Conservation (phyloP, 768 basidiomycete species). For the Phylloporus sp. region DNA sequence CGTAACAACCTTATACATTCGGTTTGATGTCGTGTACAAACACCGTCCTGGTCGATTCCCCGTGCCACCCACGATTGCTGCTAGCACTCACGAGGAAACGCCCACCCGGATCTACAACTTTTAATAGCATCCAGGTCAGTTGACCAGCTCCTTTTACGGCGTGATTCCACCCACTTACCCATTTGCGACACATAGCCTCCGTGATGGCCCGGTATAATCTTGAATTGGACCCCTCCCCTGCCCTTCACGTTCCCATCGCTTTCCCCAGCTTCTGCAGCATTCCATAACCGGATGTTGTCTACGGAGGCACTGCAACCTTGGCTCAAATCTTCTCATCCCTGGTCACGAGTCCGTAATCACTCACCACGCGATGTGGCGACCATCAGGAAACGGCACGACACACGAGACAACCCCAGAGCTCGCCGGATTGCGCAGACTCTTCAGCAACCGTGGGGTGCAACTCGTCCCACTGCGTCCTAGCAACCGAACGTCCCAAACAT, state of each 20-base stretch:
- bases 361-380: slow-evolving; percentile 87
- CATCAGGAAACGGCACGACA: slow-evolving; percentile 87
- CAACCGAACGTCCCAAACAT: slow-evolving; percentile 92
- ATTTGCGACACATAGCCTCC: slow-evolving; percentile 92
- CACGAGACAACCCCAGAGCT: slow-evolving; percentile 92
- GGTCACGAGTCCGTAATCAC: slow-evolving; percentile 25
- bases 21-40: slow-evolving; percentile 85
- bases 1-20: slow-evolving; percentile 33
- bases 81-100: slow-evolving; percentile 88
- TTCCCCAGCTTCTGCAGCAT: slow-evolving; percentile 74
- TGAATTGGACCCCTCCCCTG: slow-evolving; percentile 79
- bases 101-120: slow-evolving; percentile 83
- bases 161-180: slow-evolving; percentile 54
- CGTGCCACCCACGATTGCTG: slow-evolving; percentile 92
- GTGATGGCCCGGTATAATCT: slow-evolving; percentile 94
- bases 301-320: slow-evolving; percentile 65
- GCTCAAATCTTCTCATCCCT: slow-evolving; percentile 17
- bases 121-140: slow-evolving; percentile 16
- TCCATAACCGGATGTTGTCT: slow-evolving; percentile 94
- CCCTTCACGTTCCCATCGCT: slow-evolving; percentile 57
- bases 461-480: slow-evolving; percentile 59
- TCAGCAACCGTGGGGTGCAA: slow-evolving; percentile 72
- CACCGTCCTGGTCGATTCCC: slow-evolving; percentile 85
- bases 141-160: slow-evolving; percentile 15
- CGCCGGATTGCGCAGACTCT: slow-evolving; percentile 78